phyloP scores from a whole-genome alignment of 2,329 filamentous ascomycete genomes.

The Pseudogymnoascus sp. region DNA sequence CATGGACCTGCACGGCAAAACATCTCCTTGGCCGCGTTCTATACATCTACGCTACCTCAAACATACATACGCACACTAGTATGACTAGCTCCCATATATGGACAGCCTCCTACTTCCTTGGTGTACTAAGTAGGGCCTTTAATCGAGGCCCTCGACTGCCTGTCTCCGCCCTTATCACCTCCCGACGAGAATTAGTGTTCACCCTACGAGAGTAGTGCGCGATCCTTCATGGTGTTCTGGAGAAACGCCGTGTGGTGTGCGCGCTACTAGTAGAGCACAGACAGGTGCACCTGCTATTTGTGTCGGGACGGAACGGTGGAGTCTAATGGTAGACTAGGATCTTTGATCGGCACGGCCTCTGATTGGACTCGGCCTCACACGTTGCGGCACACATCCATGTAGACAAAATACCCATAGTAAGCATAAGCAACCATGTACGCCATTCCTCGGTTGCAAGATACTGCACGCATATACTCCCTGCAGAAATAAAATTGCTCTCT shows the following conservation, averaged over 20 bases:
- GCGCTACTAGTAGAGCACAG: neutral
- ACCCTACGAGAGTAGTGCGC: too few relatives aligned
- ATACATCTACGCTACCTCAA: neutral
- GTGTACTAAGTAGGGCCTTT: neutral
- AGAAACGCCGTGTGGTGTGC: neutral
- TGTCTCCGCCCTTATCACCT: neutral
- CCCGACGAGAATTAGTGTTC: too few relatives aligned
- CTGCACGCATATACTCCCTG: neutral
- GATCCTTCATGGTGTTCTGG: too few relatives aligned
- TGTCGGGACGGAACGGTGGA: neutral
- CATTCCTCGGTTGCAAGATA: neutral
- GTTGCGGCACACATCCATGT: neutral
- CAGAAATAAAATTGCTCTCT: neutral
- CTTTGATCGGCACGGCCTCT: neutral
- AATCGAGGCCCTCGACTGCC: neutral
- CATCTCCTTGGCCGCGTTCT: neutral
- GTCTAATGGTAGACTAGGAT: neutral
- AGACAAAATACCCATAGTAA: too few relatives aligned
- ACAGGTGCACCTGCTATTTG: neutral
- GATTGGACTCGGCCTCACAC: neutral
- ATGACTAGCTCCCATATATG: neutral
- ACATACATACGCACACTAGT: neutral
- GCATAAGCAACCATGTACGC: neutral
- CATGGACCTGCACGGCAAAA: neutral
- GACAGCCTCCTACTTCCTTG: neutral